phyloP scores from a whole-genome alignment of 2,329 filamentous ascomycete genomes.

The Pyricularia sp. region DNA sequence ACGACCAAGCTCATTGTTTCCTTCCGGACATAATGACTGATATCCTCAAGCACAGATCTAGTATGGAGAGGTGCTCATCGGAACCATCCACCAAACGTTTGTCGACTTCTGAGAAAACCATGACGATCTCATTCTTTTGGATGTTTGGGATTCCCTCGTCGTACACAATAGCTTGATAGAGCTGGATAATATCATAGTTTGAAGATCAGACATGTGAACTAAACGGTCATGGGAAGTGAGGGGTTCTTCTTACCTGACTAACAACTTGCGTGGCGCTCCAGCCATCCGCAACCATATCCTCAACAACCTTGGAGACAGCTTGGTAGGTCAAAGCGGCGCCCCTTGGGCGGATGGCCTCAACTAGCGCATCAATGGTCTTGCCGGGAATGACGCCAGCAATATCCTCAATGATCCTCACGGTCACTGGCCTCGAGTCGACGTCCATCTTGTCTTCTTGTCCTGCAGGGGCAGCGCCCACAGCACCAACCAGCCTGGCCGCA shows the following conservation, averaged over 20 bases:
- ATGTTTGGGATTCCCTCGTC: conserved; percentile 73
- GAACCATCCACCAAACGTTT: conserved; percentile 89
- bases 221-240: not conserved
- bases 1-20: conserved; percentile 7
- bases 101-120: conserved; percentile 85
- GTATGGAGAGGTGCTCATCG: conserved; percentile 83
- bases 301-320: conserved; percentile 64
- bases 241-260: conserved; percentile 45
- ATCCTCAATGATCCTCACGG: conserved; percentile 73
- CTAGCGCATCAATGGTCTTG: conserved; percentile 53
- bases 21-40: conserved; percentile 52
- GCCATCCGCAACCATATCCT: conserved; percentile 86
- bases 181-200: conserved; percentile 24
- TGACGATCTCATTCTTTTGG: conserved; percentile 82
- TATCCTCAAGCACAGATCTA: conserved; percentile 75
- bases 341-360: conserved; percentile 63
- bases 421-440: conserved; percentile 47
- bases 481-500: conserved; percentile 76
- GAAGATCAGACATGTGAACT: conserved; percentile 6
- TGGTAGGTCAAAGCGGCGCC: conserved; percentile 54
- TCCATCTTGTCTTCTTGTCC: conserved; percentile 44
- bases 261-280: conserved; percentile 92
- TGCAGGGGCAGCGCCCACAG: conserved; percentile 29
- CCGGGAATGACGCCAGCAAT: conserved; percentile 91
- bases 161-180: conserved; percentile 72